A percentile compares a stretch with the other conserved stretches of the same genome.
These are phyloP conservation scores for Sparassis latifolia DNA, from an alignment of 1,284 basidiomycete species.

Conservation along the genomic window DNA sequence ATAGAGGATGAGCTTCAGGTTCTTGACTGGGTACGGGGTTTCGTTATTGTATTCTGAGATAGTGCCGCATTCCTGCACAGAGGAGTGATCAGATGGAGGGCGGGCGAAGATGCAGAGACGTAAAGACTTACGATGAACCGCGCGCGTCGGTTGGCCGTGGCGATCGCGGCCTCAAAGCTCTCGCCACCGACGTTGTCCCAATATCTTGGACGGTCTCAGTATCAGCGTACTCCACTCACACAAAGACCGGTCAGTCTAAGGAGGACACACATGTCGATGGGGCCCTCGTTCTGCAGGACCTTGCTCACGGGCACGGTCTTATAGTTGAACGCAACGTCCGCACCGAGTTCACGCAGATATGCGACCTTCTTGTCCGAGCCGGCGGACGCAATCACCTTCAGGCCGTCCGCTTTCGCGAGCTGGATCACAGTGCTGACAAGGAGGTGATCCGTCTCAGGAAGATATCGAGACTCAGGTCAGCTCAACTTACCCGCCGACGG, in stretches of 20 bases:
- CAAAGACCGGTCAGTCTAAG: neutral
- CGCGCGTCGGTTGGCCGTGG: slow-evolving; percentile 41
- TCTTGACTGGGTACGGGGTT: slow-evolving; percentile 21
- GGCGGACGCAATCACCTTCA: slow-evolving; percentile 70
- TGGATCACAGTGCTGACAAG: slow-evolving; percentile 36
- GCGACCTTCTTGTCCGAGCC: slow-evolving; percentile 66
- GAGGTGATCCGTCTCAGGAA: no score
- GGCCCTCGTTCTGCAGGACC: slow-evolving; percentile 51
- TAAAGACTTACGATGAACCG: slow-evolving; percentile 45
- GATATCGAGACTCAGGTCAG: no score
- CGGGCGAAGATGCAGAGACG: neutral
- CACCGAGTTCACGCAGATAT: slow-evolving; percentile 57
- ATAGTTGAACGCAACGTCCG: slow-evolving; percentile 73
- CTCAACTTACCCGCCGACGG: slow-evolving; percentile 8
- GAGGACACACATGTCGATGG: slow-evolving; percentile 39
- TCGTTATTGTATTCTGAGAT: slow-evolving; percentile 27
- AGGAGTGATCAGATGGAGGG: neutral
- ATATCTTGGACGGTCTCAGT: neutral
- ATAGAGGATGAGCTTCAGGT: slow-evolving; percentile 33
- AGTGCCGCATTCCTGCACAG: slow-evolving; percentile 19
- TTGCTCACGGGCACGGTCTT: slow-evolving; percentile 47
- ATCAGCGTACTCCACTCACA: no score
- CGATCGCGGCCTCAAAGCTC: slow-evolving; percentile 52
- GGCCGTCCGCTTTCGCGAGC: slow-evolving; percentile 56
- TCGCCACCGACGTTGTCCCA: slow-evolving; percentile 63